Evolutionary conservation across 164 flowering plant genomes (phyloP).

Genomic region (Hamamelis virginiana): DNA sequence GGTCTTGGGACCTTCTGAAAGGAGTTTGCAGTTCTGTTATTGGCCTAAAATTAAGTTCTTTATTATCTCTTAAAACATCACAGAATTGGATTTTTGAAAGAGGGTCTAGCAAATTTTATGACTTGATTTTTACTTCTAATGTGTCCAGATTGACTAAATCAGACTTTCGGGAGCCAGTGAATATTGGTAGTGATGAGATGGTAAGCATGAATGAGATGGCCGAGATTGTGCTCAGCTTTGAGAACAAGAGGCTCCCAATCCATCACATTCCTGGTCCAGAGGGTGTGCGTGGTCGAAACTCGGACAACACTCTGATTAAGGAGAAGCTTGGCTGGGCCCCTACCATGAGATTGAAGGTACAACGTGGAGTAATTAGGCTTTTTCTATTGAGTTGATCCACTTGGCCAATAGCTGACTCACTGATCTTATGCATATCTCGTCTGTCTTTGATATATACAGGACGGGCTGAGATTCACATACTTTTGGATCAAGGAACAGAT

Average conservation of each 20-base stretch:
- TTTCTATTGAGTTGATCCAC: background rate
- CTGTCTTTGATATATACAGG: conserved; percentile 37
- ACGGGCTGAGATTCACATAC: conserved; percentile 88
- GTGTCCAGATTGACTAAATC: conserved; percentile 81
- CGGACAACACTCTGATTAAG: conserved; percentile 88
- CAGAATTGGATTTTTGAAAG: background rate
- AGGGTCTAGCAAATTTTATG: background rate
- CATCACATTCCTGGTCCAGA: conserved; percentile 96
- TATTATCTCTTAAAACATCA: background rate
- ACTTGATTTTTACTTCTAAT: background rate
- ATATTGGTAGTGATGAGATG: conserved; percentile 98
- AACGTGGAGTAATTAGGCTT: background rate
- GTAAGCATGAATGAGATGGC: conserved; percentile 99
- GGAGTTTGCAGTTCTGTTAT: background rate
- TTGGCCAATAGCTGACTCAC: background rate
- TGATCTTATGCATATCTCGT: background rate
- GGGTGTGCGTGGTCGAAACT: conserved; percentile 91
- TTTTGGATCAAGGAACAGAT: conserved; percentile 92
- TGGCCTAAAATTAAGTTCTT: background rate
- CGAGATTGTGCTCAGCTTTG: conserved; percentile 89
- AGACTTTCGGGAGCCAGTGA: conserved; percentile 91
- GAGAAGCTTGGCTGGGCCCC: conserved; percentile 98
- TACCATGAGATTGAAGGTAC: conserved; percentile 83
- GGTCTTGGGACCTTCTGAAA: background rate
- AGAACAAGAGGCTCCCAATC: conserved; percentile 75